A percentile compares a stretch with the other conserved stretches of the same genome.
These are phyloP conservation scores for Phytophthora ramorum DNA, from an alignment of 352 stramenopile genomes.

Conservation along the genomic window DNA sequence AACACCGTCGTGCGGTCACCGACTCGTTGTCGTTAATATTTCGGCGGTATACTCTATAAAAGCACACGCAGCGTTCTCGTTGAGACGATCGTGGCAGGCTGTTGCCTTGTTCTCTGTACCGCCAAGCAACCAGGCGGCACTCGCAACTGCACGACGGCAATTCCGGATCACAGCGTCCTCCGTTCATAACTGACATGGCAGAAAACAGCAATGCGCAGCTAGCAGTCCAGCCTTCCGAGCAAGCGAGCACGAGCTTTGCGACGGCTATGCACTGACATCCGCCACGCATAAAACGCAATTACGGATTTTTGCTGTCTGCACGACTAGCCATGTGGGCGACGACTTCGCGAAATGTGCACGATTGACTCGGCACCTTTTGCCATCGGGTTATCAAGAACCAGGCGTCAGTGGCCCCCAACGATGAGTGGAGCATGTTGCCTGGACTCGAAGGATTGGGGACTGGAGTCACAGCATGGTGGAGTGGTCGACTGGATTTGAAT, in stretches of 20 bases:
- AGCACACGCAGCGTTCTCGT: no score
- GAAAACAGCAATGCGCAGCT: no score
- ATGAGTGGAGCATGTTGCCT: neutral
- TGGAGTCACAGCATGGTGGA: no score
- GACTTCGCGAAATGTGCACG: neutral
- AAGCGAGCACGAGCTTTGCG: neutral
- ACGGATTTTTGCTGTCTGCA: neutral
- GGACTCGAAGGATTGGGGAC: no score
- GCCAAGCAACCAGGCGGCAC: neutral
- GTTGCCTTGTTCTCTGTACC: neutral
- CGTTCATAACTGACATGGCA: no score
- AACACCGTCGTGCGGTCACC: no score
- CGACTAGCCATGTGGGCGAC: conserved; percentile 11
- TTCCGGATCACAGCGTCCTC: neutral
- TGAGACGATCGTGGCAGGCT: no score
- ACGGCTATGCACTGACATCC: conserved; percentile 13
- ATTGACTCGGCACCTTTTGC: neutral
- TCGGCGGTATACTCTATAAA: no score
- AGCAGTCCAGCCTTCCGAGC: neutral
- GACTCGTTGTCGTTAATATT: no score
- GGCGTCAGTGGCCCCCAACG: neutral
- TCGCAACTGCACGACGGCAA: neutral
- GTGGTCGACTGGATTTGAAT: no score
- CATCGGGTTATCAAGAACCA: conserved; percentile 9
- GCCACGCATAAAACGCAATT: neutral